Conservation (phyloP, 805 yeast genomes). For the Sugiyamaella chiloensis region DNA sequence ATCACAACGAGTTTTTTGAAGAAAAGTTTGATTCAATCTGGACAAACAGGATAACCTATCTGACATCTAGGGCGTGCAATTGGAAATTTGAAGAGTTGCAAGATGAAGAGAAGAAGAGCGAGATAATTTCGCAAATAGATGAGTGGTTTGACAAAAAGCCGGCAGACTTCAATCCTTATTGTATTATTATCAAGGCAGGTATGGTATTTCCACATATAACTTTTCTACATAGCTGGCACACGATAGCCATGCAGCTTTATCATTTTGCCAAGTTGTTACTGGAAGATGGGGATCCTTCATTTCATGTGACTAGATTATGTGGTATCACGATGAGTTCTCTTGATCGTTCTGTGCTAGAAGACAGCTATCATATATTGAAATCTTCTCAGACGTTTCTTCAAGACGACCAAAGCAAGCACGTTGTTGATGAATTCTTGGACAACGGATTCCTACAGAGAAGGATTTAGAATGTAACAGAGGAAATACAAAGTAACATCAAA, state of each 20-base stretch:
- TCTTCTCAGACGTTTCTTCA: too few species aligned
- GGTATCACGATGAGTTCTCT: slow-evolving; percentile 6
- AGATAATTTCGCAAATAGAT: slow-evolving; percentile 3
- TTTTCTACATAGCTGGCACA: slow-evolving; percentile 6
- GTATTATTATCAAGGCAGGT: not conserved
- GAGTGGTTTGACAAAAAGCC: slow-evolving; percentile 9
- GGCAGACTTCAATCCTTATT: slow-evolving; percentile 1
- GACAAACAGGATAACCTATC: slow-evolving; percentile 10
- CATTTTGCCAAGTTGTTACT: slow-evolving; percentile 6
- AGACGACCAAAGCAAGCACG: too few species aligned
- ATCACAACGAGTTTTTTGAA: slow-evolving; percentile 3
- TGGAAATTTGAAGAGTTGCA: slow-evolving; percentile 8
- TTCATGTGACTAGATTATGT: slow-evolving; percentile 1
- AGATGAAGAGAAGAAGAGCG: not conserved
- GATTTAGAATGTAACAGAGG: too few species aligned
- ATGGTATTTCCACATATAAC: slow-evolving; percentile 6
- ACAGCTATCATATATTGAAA: too few species aligned
- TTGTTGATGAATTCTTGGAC: too few species aligned
- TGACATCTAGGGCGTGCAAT: slow-evolving; percentile 13
- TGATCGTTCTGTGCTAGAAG: not conserved
- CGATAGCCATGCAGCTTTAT: slow-evolving; percentile 12
- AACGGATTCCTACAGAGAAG: too few species aligned
- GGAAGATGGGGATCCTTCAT: not conserved
- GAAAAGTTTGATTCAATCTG: slow-evolving; percentile 12
- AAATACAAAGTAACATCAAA: too few species aligned